Percentiles rank a stretch among this genome's conserved stretches.
phyloP scores from a whole-genome alignment of 1,139 yeast genomes.

The Kodamaea derodonti region DNA sequence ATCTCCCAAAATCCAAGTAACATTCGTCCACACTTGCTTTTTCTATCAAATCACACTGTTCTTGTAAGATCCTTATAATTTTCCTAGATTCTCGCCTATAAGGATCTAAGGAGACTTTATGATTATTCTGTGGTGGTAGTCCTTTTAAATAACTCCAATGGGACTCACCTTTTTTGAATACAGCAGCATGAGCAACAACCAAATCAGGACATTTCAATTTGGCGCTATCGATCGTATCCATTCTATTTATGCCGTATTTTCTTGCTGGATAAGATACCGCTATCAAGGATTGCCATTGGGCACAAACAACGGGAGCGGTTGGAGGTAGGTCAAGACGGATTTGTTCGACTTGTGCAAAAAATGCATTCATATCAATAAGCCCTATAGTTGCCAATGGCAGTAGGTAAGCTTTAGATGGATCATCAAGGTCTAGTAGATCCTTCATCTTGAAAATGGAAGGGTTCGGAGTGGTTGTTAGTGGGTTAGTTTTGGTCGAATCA shows the following conservation, averaged over 20 bases:
- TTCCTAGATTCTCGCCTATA: slow-evolving; percentile 84
- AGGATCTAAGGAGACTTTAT: slow-evolving; percentile 89
- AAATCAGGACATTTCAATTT: slow-evolving; percentile 69
- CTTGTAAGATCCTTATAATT: slow-evolving; percentile 58
- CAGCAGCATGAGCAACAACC: slow-evolving; percentile 88
- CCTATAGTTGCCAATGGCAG: slow-evolving; percentile 81
- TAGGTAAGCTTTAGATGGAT: slow-evolving; percentile 40
- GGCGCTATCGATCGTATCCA: slow-evolving; percentile 71
- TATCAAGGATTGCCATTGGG: slow-evolving; percentile 86
- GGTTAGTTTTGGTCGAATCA: no score
- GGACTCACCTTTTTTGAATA: slow-evolving; percentile 80
- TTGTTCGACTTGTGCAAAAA: slow-evolving; percentile 92
- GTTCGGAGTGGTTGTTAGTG: no score
- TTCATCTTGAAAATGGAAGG: slow-evolving; percentile 26
- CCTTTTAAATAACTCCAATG: slow-evolving; percentile 65
- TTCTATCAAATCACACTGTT: slow-evolving; percentile 64
- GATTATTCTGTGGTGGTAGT: slow-evolving; percentile 44
- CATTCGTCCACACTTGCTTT: slow-evolving; percentile 97
- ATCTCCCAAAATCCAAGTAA: slow-evolving; percentile 72
- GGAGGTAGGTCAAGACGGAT: slow-evolving; percentile 59
- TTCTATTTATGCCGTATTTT: slow-evolving; percentile 72
- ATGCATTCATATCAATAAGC: slow-evolving; percentile 89
- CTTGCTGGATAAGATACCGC: slow-evolving; percentile 92
- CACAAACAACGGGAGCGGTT: slow-evolving; percentile 86
- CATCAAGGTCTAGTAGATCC: slow-evolving; percentile 47